Evolutionary conservation across 768 basidiomycete genomes (phyloP).

Genomic region (Kondoa malvinella): DNA sequence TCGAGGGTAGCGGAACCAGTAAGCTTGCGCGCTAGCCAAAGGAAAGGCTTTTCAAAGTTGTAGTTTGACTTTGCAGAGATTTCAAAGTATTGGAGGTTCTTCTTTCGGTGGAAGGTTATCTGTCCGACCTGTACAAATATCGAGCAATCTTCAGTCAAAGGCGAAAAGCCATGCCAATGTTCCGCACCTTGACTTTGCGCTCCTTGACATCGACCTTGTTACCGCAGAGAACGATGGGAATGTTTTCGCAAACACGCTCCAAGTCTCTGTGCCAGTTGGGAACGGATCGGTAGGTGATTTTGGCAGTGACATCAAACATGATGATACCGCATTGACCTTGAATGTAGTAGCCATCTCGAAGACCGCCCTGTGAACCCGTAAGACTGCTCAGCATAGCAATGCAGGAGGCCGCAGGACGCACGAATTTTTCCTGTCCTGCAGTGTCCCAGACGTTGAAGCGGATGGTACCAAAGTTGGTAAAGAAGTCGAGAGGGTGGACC

Average conservation of each 20-base stretch:
- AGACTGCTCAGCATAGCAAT: conserved; percentile 89
- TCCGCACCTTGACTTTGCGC: conserved; percentile 97
- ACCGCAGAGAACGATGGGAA: conserved; percentile 96
- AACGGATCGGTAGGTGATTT: conserved; percentile 99
- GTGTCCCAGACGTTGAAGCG: conserved; percentile 99
- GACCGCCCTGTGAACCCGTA: conserved; percentile 5
- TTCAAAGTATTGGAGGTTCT: conserved; percentile 99
- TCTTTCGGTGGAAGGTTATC: conserved; percentile 98
- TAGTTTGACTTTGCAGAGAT: conserved; percentile 99
- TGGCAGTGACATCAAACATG: conserved; percentile 98
- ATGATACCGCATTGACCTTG: conserved; percentile 99
- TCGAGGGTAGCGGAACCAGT: conserved; percentile 80
- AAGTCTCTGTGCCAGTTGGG: conserved; percentile 99
- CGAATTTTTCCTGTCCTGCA: conserved; percentile 99
- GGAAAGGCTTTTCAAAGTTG: conserved; percentile 99
- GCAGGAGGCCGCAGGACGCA: conserved; percentile 52
- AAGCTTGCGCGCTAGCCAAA: conserved; percentile 95
- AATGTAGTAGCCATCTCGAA: conserved; percentile 49
- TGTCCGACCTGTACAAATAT: background rate
- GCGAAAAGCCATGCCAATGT: conserved; percentile 24
- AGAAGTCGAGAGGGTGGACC: conserved; percentile 84
- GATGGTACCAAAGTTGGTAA: conserved; percentile 97
- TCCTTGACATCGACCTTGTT: conserved; percentile 99
- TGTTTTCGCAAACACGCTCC: conserved; percentile 98
- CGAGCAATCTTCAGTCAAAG: too few relatives aligned